These are phyloP conservation scores for Allantophomopsis lycopodina DNA, from an alignment of 2,329 filamentous ascomycete genomes.

Conservation along the genomic window DNA sequence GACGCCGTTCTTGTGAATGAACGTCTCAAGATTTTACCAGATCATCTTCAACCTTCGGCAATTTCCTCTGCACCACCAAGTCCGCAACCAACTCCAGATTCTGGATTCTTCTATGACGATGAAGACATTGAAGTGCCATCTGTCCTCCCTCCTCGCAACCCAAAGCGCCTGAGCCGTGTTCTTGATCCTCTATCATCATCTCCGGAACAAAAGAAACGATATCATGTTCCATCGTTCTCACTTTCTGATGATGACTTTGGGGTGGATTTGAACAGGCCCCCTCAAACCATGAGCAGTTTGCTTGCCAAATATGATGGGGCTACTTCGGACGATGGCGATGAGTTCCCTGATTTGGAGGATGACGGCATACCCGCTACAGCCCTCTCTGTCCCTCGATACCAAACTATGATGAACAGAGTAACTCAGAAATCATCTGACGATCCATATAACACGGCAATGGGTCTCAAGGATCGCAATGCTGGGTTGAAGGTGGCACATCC, in stretches of 20 bases:
- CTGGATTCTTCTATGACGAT: constrained; percentile 15
- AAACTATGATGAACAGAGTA: constrained; percentile 5
- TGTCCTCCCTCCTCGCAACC: constrained; percentile 43
- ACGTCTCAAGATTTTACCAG: constrained; percentile 59
- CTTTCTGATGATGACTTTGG: constrained; percentile 6
- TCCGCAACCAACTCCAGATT: constrained; percentile 23
- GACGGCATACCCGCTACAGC: constrained; percentile 56
- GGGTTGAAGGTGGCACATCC: neutral
- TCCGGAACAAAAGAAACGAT: constrained; percentile 26
- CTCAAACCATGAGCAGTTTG: constrained; percentile 69
- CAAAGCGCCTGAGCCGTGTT: constrained; percentile 29
- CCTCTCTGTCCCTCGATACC: constrained; percentile 46
- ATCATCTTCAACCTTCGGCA: constrained; percentile 66
- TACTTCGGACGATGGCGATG: constrained; percentile 53
- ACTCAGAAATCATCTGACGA: constrained; percentile 1
- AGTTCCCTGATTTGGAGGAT: constrained; percentile 47
- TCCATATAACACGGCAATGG: constrained; percentile 8
- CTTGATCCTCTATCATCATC: too few relatives aligned
- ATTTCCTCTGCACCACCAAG: constrained; percentile 50
- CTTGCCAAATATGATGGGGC: constrained; percentile 71
- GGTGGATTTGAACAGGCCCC: constrained; percentile 9
- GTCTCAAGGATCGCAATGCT: constrained; percentile 5
- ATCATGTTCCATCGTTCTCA: constrained; percentile 34
- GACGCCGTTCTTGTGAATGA: constrained; percentile 80
- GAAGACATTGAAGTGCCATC: constrained; percentile 37